Evolutionary conservation across 257 asterid genomes (phyloP).

Genomic region (Anisodus tanguticus): DNA sequence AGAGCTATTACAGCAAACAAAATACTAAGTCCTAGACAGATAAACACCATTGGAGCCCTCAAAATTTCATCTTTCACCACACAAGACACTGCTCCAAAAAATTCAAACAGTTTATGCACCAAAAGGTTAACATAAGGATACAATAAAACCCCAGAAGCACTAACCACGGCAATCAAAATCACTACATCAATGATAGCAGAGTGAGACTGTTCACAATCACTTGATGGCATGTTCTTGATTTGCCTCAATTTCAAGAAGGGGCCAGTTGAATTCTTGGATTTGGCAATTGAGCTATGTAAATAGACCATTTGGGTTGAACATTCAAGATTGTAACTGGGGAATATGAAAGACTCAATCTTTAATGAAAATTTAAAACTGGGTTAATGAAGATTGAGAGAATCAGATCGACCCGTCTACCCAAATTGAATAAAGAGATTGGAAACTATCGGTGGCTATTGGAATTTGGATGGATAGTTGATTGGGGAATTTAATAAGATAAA

Average conservation of each 20-base stretch:
- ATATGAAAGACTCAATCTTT: conserved; percentile 35
- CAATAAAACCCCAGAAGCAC: conserved; percentile 65
- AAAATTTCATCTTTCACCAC: conserved; percentile 66
- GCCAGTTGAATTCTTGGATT: conserved; percentile 58
- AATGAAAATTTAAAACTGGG: conserved; percentile 38
- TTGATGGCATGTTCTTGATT: conserved; percentile 43
- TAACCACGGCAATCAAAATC: conserved; percentile 70
- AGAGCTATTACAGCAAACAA: conserved; percentile 61
- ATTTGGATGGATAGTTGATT: background rate
- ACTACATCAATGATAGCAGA: conserved; percentile 70
- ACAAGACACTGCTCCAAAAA: conserved; percentile 54
- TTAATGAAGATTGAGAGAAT: conserved; percentile 22
- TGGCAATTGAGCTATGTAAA: conserved; percentile 64
- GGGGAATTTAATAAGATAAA: background rate
- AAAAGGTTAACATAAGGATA: conserved; percentile 62
- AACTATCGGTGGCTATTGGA: background rate
- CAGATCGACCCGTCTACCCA: conserved; percentile 40
- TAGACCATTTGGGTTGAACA: conserved; percentile 74
- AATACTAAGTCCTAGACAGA: conserved; percentile 73
- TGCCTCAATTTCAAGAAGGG: conserved; percentile 62
- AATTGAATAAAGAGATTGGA: conserved; percentile 21
- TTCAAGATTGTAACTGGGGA: conserved; percentile 25
- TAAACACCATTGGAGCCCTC: conserved; percentile 74
- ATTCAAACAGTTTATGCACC: conserved; percentile 44
- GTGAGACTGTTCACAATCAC: conserved; percentile 66